Evolutionary conservation across 371 early-diverging fungal species (phyloP), one percentile per base, ranked within the genome.

Genomic region (Mortierella sp.): DNA sequence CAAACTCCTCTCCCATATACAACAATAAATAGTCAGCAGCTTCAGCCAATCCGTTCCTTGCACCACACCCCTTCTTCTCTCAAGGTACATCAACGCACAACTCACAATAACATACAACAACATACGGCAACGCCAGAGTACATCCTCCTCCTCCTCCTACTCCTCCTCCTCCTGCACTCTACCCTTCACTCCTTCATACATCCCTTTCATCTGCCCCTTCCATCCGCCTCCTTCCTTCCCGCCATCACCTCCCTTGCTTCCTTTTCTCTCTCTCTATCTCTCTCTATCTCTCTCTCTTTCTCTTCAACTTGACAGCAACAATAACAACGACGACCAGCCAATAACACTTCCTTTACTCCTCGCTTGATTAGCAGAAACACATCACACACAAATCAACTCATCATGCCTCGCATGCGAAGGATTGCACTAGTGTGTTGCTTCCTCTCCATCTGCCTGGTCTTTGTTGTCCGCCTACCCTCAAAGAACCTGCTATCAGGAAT

Each of bases 321-420:
- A 50, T 16, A 16, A 50, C 50, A 50, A 50, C 14, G 16, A 14
- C 50, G 2, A 50, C 50, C 68, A 65, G 42, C n/a, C 48, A 60
- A 19, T n/a, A 75, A 34, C 31, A 60, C 24, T 50, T 50, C 16
- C 50, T 16, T 2, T 50, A 11, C 16, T 50, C 14, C 50, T 13
- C 14, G 14, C 50, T 50, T 50, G 31, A 31, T 3, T 63, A 63
- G 63, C 34, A 28, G 4, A 31, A 31, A 16, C 63, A 31, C 63
- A 63, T 63, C 19, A 31, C 63, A n/a, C 57, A 63, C 55, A 57
- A 70, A 73, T 44, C 54, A 65, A 47, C n/a, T 70, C 79, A 80
- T 84, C 78, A 84, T 84, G 84, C 84, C 75, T 65, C 84, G 84
- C 76, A 81, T 84, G 81, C 84, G 84, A 76, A 84, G 84, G 81